Conservation (phyloP, 2,329 filamentous ascomycete genomes). For the Monilinia aucupariae region DNA sequence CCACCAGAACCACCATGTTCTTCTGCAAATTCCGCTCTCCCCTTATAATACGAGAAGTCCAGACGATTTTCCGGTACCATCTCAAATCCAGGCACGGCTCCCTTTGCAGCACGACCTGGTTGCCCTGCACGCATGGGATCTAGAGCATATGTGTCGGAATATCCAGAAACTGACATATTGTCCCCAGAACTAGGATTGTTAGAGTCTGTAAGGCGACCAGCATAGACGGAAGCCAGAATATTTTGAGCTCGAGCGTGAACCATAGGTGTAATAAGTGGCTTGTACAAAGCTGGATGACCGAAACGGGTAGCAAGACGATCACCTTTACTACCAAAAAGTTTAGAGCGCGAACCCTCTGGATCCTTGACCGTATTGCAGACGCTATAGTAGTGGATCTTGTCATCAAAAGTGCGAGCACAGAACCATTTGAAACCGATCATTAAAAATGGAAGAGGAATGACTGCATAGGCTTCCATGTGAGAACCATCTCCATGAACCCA, state of each 20-base stretch:
- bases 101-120: constrained; percentile 38
- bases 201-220: constrained; percentile 67
- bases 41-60: constrained; percentile 87
- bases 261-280: constrained; percentile 88
- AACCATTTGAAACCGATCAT: constrained; percentile 82
- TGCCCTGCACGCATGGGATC: constrained; percentile 62
- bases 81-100: constrained; percentile 68
- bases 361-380: constrained; percentile 52
- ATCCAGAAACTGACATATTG: constrained; percentile 57
- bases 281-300: constrained; percentile 85
- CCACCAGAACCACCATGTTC: constrained; percentile 72
- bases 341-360: constrained; percentile 40
- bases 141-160: constrained; percentile 77
- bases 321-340: constrained; percentile 50
- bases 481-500: constrained; percentile 61
- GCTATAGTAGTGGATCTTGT: constrained; percentile 74
- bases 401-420: constrained; percentile 70
- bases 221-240: constrained; percentile 78
- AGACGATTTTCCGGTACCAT: constrained; percentile 82
- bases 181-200: constrained; percentile 54
- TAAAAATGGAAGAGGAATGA: constrained; percentile 71
- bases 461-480: constrained; percentile 57
- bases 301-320: constrained; percentile 74
- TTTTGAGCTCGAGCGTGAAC: constrained; percentile 87
- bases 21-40: constrained; percentile 78